Evolutionary conservation across 164 flowering plant species (phyloP), one percentile per base, ranked within the genome.

Genomic region (Piper betle): DNA sequence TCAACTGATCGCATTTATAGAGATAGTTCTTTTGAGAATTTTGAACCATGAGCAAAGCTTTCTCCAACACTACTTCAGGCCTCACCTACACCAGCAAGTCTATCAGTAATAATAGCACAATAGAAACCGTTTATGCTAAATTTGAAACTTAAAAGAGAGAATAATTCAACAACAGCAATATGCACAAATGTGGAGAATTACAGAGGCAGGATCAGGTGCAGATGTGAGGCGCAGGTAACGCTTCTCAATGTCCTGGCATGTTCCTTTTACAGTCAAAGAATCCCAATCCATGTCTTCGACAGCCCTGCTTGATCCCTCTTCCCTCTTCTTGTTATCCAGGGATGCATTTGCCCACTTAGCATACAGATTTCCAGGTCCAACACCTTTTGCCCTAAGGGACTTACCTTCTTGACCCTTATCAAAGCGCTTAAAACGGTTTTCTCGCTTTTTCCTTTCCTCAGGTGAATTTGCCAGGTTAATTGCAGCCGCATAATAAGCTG

Each of bases 201-300:
- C 99, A 65, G 92, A 79, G 63, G 89, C 69, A 40, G 97, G 99
- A 76, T 90, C 99, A 67, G 99, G 99, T 53, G 97, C 97, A 78
- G 97, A 86, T 68, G 99, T 93, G 62, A 93, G 95, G 37, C 99
- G 97, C 77, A 93, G 68, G 70, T 93, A 93, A 66, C 96, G 92
- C 70, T 93, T 93, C 78, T 93, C 97, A 66, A 90, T 81, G 75
- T 90, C 99, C 78, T 88, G 99, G 79, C 89, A 88, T 58, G 96
- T 90, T 53, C 99, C 99, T 72, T 82, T 93, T 13, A 93, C 86
- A 71, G 97, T 90, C 57, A 93, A 82, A 5, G 97, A 74, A 80
- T 93, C 95, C 99, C 97, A 93, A 62, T 93, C 96, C 67, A 93
- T 88, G 75, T 93, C 97, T 77, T 93, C 99, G 64, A 93, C 97